Base-by-base conservation (phyloP, 352 stramenopile genomes). In the Globisporangium orthogonon region DNA sequence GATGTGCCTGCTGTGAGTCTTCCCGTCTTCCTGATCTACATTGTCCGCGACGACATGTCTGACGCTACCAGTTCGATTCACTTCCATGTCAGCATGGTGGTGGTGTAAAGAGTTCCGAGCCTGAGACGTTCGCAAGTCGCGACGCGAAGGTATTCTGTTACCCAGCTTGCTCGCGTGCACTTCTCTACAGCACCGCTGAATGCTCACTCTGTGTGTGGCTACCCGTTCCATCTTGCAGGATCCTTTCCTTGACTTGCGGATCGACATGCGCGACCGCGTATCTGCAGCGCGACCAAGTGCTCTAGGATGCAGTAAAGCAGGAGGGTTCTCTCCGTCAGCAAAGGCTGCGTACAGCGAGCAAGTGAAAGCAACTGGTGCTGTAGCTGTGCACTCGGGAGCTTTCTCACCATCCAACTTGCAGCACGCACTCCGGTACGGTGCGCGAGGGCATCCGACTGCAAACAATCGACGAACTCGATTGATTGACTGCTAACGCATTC, bases 171-270 rank as follows among this genome's bases (percentile, higher is more conserved):
- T 45, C 15, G 9, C n/a, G 50, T 23, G n/a, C 50, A 17, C 41
- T 4, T 23, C 15, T 47, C 6, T 47, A 37, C 33, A 37, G 33
- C 33, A 37, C 10, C 33, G 33, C 33, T 2, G 9, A 4, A 14
- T 51, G 3, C 13, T 50, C 28, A 33, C 18, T 1, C 18, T 23
- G 23, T 23, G 23, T 23, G 1, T 23, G 23, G 23, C 23, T 23
- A 10, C 11, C 4, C 17, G 15, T 7, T 31, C 10, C 2, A 13
- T 17, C 31, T 2, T 58, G 5, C 31, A 66, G 58, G 61, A 63
- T 7, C 40, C 65, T 29, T 76, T 78, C 30, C 29, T 67, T 4
- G 69, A 76, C 33, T 35, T 81, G 45, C 65, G 60, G 4, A 56
- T 77, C n/a, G 69, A 74, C 48, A 56, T 62, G 45, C 54, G 63